Conservation (phyloP, 768 basidiomycete genomes). For the Collybiopsis confluens region DNA sequence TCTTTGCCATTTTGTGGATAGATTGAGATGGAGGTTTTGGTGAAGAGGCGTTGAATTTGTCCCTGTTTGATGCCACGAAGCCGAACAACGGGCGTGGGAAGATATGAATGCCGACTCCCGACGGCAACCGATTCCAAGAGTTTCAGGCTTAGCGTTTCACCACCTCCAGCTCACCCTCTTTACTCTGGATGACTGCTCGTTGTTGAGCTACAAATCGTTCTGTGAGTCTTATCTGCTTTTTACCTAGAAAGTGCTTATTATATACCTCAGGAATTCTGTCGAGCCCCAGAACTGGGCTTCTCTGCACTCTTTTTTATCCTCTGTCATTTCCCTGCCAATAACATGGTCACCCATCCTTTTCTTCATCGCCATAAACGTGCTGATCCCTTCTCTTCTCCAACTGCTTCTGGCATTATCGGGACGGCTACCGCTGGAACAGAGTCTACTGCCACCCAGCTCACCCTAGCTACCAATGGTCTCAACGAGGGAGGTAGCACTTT, state of each 20-base stretch:
- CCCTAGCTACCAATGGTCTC: constrained; percentile 14
- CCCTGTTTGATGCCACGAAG: no score
- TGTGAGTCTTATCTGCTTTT: neutral
- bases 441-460: constrained; percentile 10
- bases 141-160: no score
- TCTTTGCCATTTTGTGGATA: constrained; percentile 42
- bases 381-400: constrained; percentile 11
- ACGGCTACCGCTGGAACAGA: constrained; percentile 4
- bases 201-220: neutral
- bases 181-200: no score
- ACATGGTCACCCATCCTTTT: neutral
- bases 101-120: no score
- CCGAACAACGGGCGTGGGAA: no score
- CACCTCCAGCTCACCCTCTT: no score
- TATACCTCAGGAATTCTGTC: neutral
- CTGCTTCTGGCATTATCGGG: constrained; percentile 14
- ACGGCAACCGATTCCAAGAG: no score
- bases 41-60: neutral
- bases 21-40: neutral
- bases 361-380: neutral
- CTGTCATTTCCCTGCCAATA: neutral
- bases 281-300: constrained; percentile 4
- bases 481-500: no score
- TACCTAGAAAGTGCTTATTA: neutral
- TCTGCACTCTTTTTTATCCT: constrained; percentile 1